A percentile compares a stretch with the other conserved stretches of the same genome.
Conservation (phyloP, 2,329 filamentous ascomycete genomes). For the Chrysoporthe deuterocubensis region DNA sequence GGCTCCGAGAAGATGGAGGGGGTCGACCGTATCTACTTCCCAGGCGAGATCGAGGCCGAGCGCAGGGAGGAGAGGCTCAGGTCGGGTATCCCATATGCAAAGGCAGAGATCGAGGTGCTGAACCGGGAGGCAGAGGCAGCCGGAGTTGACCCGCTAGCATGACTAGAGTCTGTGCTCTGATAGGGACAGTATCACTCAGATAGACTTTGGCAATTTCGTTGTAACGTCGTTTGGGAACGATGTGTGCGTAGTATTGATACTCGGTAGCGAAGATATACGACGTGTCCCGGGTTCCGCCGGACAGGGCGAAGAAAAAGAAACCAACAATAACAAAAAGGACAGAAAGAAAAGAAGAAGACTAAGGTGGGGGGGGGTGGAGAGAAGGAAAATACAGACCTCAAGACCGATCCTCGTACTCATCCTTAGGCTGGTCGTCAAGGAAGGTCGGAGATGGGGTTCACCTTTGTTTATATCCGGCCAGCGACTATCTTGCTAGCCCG, state of each 20-base stretch:
- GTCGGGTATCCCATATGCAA: constrained; percentile 62
- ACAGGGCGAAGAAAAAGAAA: no score
- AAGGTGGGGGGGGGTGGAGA: no score
- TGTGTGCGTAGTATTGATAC: no score
- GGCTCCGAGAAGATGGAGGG: constrained; percentile 58
- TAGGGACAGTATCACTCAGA: not conserved
- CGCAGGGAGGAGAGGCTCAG: constrained; percentile 54
- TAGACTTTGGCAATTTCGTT: not conserved
- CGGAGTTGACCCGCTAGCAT: constrained; percentile 37
- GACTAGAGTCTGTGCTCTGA: not conserved
- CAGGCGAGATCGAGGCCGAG: constrained; percentile 65
- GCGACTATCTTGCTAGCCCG: not conserved
- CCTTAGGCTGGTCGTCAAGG: no score
- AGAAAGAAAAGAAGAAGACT: no score
- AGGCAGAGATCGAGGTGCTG: constrained; percentile 58
- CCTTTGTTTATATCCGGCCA: not conserved
- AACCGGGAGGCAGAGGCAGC: constrained; percentile 57
- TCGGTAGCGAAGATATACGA: no score
- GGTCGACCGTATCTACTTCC: constrained; percentile 64
- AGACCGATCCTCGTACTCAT: no score
- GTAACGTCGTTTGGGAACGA: not conserved
- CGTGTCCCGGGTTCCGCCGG: no score
- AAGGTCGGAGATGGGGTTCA: no score
- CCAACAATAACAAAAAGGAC: no score
- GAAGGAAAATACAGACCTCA: no score